Base-by-base conservation (phyloP, 345 rosid genomes). In the Carallia pectinifolia region DNA sequence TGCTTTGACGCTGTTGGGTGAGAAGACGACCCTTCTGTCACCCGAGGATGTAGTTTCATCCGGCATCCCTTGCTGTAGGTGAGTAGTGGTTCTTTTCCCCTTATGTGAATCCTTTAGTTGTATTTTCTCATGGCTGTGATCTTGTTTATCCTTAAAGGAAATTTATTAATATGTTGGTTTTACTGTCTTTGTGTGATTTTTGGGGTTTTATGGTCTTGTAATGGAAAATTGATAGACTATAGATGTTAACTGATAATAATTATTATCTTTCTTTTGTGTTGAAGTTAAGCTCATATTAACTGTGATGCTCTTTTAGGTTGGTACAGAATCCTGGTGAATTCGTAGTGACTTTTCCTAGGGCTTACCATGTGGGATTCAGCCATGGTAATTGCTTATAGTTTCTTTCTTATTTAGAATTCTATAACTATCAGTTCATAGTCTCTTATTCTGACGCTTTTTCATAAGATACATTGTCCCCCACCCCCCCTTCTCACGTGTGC, bases 321-420 rank as follows among this genome's bases (percentile, higher is more conserved):
- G 77, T 95, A 76, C 99, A 92, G 84, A 82, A 88, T 82, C 98
- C 97, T 65, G 99, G 99, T 82, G 99, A 96, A 83, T 96, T 90
- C 79, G 99, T 96, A 62, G 99, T 96, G 84, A 96, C 99, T 68
- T 96, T 96, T 81, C 99, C 99, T 38, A 85, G 99, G 84, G 96
- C 98, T 70, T 96, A 96, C 80, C 99, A 96, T 82, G 89, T 87
- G 72, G 99, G 99, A 81, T 92, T 96, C 96, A 96, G 99, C 89
- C 99, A 96, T n/a, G 98, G 99, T 96, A 91, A 90, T 82, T 74
- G 72, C 62, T 80, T 75, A 63, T 60, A 47, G 30, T 73, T 75
- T 70, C 37, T 52, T 71, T 19, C 66, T 27, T 29, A 38, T 56
- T 65, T 76, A 31, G 62, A 17, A 62, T 30, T 44, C 58, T 70